Base-by-base conservation (phyloP, 305 asterid species). In the Fraxinus ornus region DNA sequence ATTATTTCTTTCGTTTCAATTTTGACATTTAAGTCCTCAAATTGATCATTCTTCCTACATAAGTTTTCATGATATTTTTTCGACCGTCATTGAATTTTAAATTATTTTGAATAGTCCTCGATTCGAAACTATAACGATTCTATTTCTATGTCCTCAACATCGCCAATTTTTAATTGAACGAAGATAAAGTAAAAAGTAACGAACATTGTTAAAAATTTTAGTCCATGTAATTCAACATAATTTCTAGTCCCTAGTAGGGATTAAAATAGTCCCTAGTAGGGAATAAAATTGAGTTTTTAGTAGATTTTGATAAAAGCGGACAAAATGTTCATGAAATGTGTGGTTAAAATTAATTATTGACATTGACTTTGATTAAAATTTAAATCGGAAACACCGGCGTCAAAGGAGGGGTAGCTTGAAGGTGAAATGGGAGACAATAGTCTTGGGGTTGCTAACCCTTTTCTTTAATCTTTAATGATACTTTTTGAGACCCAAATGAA, bases 351-450 rank as follows among this genome's bases (percentile, higher is more conserved):
- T 47, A 47, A 47, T 47, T 47, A 0, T 47, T 47, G n/a, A 47
- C 0, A 13, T 47, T 0, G 19, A 47, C 5, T 3, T 13, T 3
- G 2, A 47, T 47, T 13, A 47, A 47, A 47, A 47, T 13, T 5
- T 47, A 1, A 47, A 3, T 47, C 83, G 85, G 87, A 62, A 87
- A 88, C 91, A 88, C 85, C 90, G 90, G 91, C 90, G 86, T 80
- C 83, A 81, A 86, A 85, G 84, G 79, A 83, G 90, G 85, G 82
- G 26, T 57, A 83, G 83, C 77, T 85, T 83, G 90, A 80, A 76
- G 55, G 82, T 81, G 77, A 84, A 83, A 80, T 32, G 66, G 87
- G 91, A 68, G 86, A 87, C 89, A 88, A 57, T 83, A 39, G 5
- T 79, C 88, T 88, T 87, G 88, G 83, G 71, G 37, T 82, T 86